Evolutionary conservation across 306 rosid genomes (phyloP).

Genomic region (Boehmeria nivea): DNA sequence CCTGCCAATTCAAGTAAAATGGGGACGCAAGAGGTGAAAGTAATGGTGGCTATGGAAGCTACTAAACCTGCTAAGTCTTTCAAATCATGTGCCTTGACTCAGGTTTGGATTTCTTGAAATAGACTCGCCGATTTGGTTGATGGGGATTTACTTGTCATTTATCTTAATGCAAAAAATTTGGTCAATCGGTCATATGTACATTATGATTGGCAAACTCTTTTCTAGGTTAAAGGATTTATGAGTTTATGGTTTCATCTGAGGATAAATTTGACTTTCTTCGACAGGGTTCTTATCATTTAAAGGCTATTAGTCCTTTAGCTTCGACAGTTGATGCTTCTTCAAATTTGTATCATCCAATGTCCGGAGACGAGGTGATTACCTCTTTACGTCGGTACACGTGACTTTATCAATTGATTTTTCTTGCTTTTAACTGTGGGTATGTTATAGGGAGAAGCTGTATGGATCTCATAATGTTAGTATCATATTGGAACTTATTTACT

Average conservation of each 20-base stretch:
- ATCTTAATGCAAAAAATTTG: no score
- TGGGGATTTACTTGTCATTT: no score
- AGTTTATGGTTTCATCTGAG: not conserved
- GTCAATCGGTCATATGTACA: no score
- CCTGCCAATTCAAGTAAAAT: no score
- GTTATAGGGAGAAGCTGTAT: no score
- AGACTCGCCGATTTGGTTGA: no score
- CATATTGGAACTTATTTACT: no score
- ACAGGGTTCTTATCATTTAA: constrained; percentile 24
- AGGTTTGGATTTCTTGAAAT: constrained; percentile 16
- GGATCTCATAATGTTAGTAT: no score
- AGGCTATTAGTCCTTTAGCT: constrained; percentile 18
- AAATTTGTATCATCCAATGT: constrained; percentile 14
- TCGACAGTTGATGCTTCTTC: constrained; percentile 23
- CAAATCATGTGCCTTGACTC: constrained; percentile 5
- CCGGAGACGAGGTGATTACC: constrained; percentile 35
- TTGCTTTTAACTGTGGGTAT: no score
- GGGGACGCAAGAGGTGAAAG: no score
- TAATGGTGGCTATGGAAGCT: constrained; percentile 30
- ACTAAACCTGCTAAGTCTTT: constrained; percentile 20
- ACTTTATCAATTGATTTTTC: constrained; percentile 3
- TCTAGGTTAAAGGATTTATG: no score
- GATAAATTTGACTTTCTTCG: not conserved
- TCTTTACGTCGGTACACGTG: constrained; percentile 1
- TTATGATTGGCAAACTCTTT: no score